Evolutionary conservation across 2,329 filamentous ascomycete genomes (phyloP).

Genomic region (Epichloe brachyelytri): DNA sequence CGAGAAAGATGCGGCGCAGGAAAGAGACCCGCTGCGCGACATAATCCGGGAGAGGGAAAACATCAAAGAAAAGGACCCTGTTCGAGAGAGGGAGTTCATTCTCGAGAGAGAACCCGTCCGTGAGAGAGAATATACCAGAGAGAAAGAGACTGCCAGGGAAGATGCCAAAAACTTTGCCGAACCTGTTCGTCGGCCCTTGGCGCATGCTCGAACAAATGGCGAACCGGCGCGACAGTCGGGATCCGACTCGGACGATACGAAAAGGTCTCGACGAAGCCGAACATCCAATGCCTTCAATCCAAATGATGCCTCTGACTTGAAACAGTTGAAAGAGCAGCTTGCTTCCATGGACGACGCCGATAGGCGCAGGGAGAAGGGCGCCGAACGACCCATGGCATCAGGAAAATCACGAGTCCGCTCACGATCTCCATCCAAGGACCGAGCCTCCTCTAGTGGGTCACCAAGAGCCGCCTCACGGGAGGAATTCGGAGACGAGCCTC

Average conservation of each 20-base stretch:
- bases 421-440: conserved; percentile 9
- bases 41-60: conserved; percentile 4
- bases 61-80: conserved; percentile 10
- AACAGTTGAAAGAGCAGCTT: conserved; percentile 36
- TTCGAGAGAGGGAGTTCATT: conserved; percentile 2
- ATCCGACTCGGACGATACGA: conserved; percentile 30
- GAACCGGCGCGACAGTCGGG: conserved; percentile 20
- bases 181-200: conserved; percentile 11
- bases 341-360: conserved; percentile 25
- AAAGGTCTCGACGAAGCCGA: conserved; percentile 24
- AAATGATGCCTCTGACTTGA: conserved; percentile 37
- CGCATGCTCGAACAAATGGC: conserved; percentile 8
- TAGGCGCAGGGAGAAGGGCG: conserved; percentile 8
- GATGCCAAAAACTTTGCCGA: conserved; percentile 7
- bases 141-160: background rate
- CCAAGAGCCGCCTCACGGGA: conserved; percentile 4
- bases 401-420: conserved; percentile 8
- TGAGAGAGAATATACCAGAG: conserved; percentile 26
- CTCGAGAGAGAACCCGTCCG: conserved; percentile 15
- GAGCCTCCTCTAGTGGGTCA: conserved; percentile 5
- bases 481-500: conserved; percentile 17
- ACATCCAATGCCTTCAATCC: conserved; percentile 35
- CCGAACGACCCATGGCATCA: background rate
- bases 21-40: background rate
- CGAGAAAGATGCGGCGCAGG: background rate